Percentiles rank a stretch among this genome's conserved stretches.
Evolutionary conservation across 805 yeast species (phyloP).

Genomic region (Ogataea saltuana): DNA sequence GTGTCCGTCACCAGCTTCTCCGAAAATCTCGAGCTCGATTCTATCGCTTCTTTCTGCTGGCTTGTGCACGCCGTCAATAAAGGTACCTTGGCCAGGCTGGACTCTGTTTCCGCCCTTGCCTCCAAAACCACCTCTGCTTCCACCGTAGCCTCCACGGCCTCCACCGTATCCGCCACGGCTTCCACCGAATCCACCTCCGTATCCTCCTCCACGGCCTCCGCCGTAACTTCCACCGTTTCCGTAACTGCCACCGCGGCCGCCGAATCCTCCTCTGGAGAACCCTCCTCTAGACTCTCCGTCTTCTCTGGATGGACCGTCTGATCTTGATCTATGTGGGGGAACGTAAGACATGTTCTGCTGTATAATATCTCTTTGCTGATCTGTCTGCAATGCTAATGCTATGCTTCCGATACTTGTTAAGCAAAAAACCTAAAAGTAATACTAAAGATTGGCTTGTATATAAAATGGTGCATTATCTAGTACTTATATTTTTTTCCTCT

Average conservation of each 20-base stretch:
- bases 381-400: constrained; percentile 8
- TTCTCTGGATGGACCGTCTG: constrained; percentile 30
- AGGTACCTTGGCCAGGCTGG: constrained; percentile 66
- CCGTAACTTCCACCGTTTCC: constrained; percentile 34
- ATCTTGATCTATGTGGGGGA: constrained; percentile 50
- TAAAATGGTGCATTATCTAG: too few species aligned
- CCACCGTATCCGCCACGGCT: constrained; percentile 33
- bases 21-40: constrained; percentile 80
- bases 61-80: constrained; percentile 83
- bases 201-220: constrained; percentile 35
- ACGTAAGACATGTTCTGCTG: constrained; percentile 40
- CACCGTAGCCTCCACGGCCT: constrained; percentile 34
- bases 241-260: constrained; percentile 33
- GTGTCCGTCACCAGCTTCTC: constrained; percentile 68
- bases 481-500: constrained; percentile 1
- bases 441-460: neutral
- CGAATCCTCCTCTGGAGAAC: constrained; percentile 32
- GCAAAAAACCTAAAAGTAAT: neutral
- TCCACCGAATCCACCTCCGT: constrained; percentile 31
- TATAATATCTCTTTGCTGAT: neutral
- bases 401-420: constrained; percentile 6
- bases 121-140: constrained; percentile 34
- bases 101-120: constrained; percentile 41
- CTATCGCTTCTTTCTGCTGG: constrained; percentile 74
- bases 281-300: constrained; percentile 32